Percentiles rank a stretch among this genome's conserved stretches.
Conservation (phyloP, 768 basidiomycete genomes). For the Mycena rosella region DNA sequence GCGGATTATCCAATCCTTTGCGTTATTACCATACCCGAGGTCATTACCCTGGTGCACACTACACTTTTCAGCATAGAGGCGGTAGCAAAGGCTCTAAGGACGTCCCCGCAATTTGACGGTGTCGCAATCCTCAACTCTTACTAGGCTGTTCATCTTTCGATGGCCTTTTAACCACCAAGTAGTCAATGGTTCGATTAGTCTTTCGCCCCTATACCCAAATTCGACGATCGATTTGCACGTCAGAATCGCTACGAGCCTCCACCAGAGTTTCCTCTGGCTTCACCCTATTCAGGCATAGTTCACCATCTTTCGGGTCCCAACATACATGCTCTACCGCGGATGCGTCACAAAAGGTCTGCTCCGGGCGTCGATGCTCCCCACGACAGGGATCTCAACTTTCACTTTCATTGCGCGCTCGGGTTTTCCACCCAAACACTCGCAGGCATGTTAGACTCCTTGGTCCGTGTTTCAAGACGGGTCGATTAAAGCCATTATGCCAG, state of each 20-base stretch:
- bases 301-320: slow-evolving; percentile 93
- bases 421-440: slow-evolving; percentile 85
- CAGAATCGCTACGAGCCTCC: slow-evolving; percentile 96
- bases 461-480: slow-evolving; percentile 89
- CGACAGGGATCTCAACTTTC: slow-evolving; percentile 73
- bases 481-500: slow-evolving; percentile 84
- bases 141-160: too few relatives aligned
- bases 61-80: too few relatives aligned
- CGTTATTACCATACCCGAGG: too few relatives aligned
- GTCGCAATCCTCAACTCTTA: too few relatives aligned
- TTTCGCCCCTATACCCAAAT: slow-evolving; percentile 97
- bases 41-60: too few relatives aligned
- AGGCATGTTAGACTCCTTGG: slow-evolving; percentile 89
- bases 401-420: slow-evolving; percentile 79
- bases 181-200: slow-evolving; percentile 89
- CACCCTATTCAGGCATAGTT: slow-evolving; percentile 75
- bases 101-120: too few relatives aligned
- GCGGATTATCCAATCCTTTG: too few relatives aligned
- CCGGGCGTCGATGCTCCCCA: slow-evolving; percentile 82
- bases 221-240: slow-evolving; percentile 96
- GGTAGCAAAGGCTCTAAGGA: too few relatives aligned
- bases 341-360: slow-evolving; percentile 79
- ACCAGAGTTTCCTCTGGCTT: slow-evolving; percentile 98
- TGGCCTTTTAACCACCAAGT: slow-evolving; percentile 28
- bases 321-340: slow-evolving; percentile 87